Percentiles rank a stretch among this genome's conserved stretches.
These are phyloP conservation scores for Ceraceosorus guamensis DNA, from an alignment of 1,284 basidiomycete species.

Conservation along the genomic window DNA sequence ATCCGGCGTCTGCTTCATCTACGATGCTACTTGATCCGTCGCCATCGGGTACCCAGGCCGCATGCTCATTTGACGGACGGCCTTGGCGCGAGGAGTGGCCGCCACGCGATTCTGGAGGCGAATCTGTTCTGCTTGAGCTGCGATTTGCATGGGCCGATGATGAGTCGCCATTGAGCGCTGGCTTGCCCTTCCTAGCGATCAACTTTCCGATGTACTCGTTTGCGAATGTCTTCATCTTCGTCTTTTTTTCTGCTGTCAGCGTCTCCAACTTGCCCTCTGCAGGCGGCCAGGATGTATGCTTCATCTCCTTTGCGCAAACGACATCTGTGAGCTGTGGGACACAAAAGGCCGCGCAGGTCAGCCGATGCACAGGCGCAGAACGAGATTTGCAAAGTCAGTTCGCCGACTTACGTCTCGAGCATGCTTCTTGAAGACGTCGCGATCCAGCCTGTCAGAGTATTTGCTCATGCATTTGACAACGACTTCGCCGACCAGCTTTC, in stretches of 20 bases:
- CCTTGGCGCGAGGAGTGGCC: too few species aligned
- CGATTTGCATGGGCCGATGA: too few species aligned
- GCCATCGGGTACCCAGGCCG: too few species aligned
- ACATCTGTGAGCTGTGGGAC: slow-evolving; percentile 62
- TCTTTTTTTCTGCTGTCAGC: slow-evolving; percentile 73
- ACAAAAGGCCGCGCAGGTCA: neutral
- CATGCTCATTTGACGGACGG: too few species aligned
- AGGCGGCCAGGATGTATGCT: slow-evolving; percentile 53
- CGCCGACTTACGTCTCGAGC: slow-evolving; percentile 72
- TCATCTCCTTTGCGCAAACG: slow-evolving; percentile 88
- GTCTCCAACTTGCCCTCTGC: slow-evolving; percentile 14
- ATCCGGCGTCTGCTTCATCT: too few species aligned
- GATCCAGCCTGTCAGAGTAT: slow-evolving; percentile 70
- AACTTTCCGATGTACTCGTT: slow-evolving; percentile 62
- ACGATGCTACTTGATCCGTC: too few species aligned
- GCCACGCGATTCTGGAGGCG: too few species aligned
- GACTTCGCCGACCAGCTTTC: slow-evolving; percentile 76
- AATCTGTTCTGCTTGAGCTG: too few species aligned
- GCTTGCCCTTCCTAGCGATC: slow-evolving; percentile 10
- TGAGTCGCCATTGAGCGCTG: too few species aligned
- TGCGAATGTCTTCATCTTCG: slow-evolving; percentile 86
- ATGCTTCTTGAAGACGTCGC: slow-evolving; percentile 85
- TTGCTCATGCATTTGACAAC: slow-evolving; percentile 89
- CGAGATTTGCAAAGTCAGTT: neutral
- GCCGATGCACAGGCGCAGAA: neutral